A percentile compares a stretch with the other conserved stretches of the same genome.
Conservation (phyloP, 345 rosid genomes). For the Eucalyptus regnans region DNA sequence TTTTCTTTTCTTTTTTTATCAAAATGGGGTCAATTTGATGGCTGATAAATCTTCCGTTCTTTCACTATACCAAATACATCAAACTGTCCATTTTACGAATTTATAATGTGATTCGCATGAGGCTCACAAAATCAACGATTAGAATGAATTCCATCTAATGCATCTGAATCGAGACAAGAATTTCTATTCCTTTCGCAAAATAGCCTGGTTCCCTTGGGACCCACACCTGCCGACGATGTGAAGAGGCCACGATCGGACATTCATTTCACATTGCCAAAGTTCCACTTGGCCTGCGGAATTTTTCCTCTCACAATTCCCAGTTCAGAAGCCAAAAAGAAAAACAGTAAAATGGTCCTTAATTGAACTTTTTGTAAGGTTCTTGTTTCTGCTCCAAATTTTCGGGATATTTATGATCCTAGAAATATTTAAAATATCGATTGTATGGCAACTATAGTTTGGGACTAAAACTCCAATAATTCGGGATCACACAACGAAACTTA, state of each 20-base stretch:
- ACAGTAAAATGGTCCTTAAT: background rate
- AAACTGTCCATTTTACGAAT: background rate
- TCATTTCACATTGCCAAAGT: background rate
- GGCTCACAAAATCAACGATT: background rate
- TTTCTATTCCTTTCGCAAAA: background rate
- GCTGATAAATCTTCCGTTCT: background rate
- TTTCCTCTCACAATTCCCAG: background rate
- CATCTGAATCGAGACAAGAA: background rate
- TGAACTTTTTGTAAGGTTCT: background rate
- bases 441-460: background rate
- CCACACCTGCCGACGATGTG: background rate
- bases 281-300: background rate
- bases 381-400: background rate
- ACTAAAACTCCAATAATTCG: background rate
- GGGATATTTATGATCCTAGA: background rate
- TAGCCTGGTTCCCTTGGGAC: background rate
- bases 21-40: background rate
- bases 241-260: background rate
- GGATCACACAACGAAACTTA: fast-evolving
- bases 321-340: background rate
- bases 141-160: background rate
- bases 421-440: background rate
- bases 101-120: background rate
- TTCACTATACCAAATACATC: background rate
- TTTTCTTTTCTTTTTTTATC: too few species aligned